Conservation (phyloP, 345 rosid species). For the Iberis pinnata region DNA sequence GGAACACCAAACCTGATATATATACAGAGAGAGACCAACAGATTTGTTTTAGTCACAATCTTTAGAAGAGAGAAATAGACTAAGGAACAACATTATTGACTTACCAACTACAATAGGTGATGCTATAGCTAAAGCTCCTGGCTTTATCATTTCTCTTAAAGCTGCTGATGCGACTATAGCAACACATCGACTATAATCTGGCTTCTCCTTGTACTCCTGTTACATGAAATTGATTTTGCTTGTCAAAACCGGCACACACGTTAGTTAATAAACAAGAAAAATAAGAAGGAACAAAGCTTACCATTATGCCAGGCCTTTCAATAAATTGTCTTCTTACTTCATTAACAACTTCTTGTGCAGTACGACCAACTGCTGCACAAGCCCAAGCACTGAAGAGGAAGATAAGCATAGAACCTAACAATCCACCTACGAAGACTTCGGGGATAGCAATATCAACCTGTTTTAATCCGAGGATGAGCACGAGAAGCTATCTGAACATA, state of each 20-base stretch:
- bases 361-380: constrained; percentile 92
- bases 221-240: constrained; percentile 7
- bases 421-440: constrained; percentile 90
- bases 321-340: constrained; percentile 98
- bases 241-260: constrained; percentile 12
- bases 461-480: constrained; percentile 9
- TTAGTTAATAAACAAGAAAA: constrained; percentile 5
- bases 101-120: constrained; percentile 80
- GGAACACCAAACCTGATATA: constrained; percentile 82
- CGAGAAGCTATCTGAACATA: constrained; percentile 10
- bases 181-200: constrained; percentile 97
- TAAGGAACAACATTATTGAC: constrained; percentile 17
- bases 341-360: constrained; percentile 99
- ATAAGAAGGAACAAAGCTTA: constrained; percentile 27
- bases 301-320: constrained; percentile 99
- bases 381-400: constrained; percentile 95
- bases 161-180: constrained; percentile 97
- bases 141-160: constrained; percentile 93
- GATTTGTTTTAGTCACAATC: constrained; percentile 11
- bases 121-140: constrained; percentile 88
- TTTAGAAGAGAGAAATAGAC: background rate
- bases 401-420: constrained; percentile 95
- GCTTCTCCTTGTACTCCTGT: constrained; percentile 94
- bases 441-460: constrained; percentile 99
- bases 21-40: constrained; percentile 25